These are phyloP conservation scores for Earliella scabrosa DNA, from an alignment of 1,284 basidiomycete genomes.

Conservation along the genomic window DNA sequence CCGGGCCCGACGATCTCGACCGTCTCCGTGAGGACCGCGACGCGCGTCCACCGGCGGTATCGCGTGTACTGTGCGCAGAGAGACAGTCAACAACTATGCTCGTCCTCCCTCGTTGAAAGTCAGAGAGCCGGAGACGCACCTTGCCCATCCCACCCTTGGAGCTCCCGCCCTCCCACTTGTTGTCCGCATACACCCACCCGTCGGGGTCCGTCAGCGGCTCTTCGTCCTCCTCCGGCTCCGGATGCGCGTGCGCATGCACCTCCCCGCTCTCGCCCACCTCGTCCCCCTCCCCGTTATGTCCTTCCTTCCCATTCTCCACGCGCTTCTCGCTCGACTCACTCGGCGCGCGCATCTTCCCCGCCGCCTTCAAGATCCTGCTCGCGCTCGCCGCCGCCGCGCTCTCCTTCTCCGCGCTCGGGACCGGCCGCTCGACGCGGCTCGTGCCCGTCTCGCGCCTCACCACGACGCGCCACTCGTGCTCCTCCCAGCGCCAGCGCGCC, in stretches of 20 bases:
- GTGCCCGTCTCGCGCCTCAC: constrained; percentile 57
- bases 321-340: constrained; percentile 32
- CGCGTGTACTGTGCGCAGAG: constrained; percentile 70
- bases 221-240: constrained; percentile 38
- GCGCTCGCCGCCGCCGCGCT: constrained; percentile 36
- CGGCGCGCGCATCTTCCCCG: constrained; percentile 50
- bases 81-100: background rate
- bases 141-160: constrained; percentile 86
- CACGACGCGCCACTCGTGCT: constrained; percentile 84
- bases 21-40: constrained; percentile 78
- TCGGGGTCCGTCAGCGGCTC: constrained; percentile 78
- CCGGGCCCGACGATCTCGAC: constrained; percentile 57
- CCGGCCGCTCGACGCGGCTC: constrained; percentile 60
- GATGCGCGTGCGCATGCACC: constrained; percentile 27
- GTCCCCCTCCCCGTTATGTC: constrained; percentile 17
- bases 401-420: constrained; percentile 58
- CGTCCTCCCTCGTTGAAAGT: no score
- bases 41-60: constrained; percentile 81
- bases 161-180: constrained; percentile 90
- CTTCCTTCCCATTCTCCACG: constrained; percentile 26
- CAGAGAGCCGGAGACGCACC: constrained; percentile 37
- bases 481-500: constrained; percentile 86
- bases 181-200: constrained; percentile 95
- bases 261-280: constrained; percentile 22
- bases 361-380: constrained; percentile 49